A percentile compares a stretch with the other conserved stretches of the same genome.
Conservation (phyloP, 1,139 yeast genomes). For the Pichiaceae sp. region DNA sequence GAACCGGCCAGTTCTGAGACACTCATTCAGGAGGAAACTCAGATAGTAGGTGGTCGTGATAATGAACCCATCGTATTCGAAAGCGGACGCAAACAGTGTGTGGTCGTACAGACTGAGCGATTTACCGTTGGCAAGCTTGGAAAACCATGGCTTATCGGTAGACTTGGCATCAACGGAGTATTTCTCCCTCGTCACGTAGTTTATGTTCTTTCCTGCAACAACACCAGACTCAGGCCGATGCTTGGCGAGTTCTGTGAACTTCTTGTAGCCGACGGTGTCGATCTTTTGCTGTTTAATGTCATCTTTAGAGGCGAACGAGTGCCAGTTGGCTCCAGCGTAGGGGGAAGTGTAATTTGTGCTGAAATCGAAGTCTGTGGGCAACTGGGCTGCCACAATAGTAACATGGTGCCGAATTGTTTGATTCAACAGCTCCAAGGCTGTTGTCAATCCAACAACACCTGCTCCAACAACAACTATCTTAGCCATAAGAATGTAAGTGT, state of each 20-base stretch:
- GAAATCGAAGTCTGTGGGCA: constrained; percentile 45
- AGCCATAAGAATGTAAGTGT: constrained; percentile 8
- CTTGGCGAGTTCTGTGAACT: constrained; percentile 32
- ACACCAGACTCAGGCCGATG: constrained; percentile 39
- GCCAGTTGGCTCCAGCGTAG: constrained; percentile 80
- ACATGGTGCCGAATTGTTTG: constrained; percentile 27
- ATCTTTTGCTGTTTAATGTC: constrained; percentile 28
- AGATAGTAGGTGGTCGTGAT: constrained; percentile 43
- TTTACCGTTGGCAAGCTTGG: constrained; percentile 29
- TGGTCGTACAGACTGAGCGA: constrained; percentile 25
- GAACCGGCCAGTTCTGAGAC: constrained; percentile 31
- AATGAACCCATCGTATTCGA: constrained; percentile 37
- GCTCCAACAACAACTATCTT: constrained; percentile 15
- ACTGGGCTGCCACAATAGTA: constrained; percentile 46
- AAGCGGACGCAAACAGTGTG: constrained; percentile 29
- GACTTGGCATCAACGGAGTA: constrained; percentile 11
- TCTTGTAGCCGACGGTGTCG: constrained; percentile 35
- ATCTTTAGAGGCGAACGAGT: constrained; percentile 31
- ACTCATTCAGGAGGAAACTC: constrained; percentile 33
- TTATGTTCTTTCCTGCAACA: constrained; percentile 26
- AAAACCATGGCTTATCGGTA: constrained; percentile 37
- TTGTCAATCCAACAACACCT: constrained; percentile 64
- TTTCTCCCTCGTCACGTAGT: constrained; percentile 24
- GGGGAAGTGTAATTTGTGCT: constrained; percentile 52
- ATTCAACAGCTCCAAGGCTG: constrained; percentile 42